Base-by-base conservation (phyloP, 2,329 filamentous ascomycete species). In the Nakataea oryzae region DNA sequence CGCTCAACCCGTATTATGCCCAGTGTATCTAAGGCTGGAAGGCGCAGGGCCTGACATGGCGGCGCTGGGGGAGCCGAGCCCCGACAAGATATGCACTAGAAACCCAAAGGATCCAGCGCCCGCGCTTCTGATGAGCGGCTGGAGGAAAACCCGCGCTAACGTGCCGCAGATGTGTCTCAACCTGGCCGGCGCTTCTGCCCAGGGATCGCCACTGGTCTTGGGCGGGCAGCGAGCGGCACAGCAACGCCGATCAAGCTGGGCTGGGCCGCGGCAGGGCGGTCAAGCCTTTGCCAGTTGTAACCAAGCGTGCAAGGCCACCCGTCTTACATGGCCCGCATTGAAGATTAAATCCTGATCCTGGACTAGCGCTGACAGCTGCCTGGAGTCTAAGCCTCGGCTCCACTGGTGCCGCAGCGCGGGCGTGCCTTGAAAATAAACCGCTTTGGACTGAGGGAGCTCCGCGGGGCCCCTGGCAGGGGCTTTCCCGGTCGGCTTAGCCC, bases 1-100 rank as follows among this genome's bases (percentile, higher is more conserved):
- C n/a, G 11, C 30, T 58, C 4, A 62, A 62, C 32, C 30, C 47
- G 13, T 62, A 59, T 30, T 62, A 62, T 29, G 47, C 61, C 27
- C 61, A 62, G 50, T 62, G 61, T 47, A 13, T 55, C 14, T 60
- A 29, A 54, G 58, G 57, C 5, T 32, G 30, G 30, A 12, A 32
- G 30, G 8, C 8, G 30, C 4, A 11, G 30, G 13, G 30, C 2
- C 30, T 32, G 30, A 11, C 9, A 11, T 32, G 9, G 30, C 30
- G 30, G 30, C 30, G 9, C 30, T 3, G 30, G 30, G 9, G 8
- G 13, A n/a, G n/a, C n/a, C n/a, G n/a, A n/a, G n/a, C n/a, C n/a
- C n/a, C n/a, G n/a, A n/a, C n/a, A n/a, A n/a, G n/a, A n/a, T n/a
- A n/a, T n/a, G n/a, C n/a, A n/a, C n/a, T n/a, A 50, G 21, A 50